A percentile compares a stretch with the other conserved stretches of the same genome.
phyloP scores from a whole-genome alignment of 768 basidiomycete genomes.

The Tephrocybe sp. region DNA sequence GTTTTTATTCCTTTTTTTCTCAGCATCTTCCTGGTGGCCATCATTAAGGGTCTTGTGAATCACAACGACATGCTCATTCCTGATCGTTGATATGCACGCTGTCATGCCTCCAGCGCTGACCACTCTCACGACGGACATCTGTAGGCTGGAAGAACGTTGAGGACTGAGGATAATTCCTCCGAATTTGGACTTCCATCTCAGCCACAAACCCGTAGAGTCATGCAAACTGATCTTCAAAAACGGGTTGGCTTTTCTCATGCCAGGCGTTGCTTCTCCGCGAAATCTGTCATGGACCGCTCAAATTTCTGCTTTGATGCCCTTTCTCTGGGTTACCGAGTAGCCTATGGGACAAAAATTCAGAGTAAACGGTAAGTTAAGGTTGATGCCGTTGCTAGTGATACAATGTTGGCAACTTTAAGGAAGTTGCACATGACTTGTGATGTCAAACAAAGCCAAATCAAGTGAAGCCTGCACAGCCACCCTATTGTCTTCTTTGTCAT shows the following conservation, averaged over 20 bases:
- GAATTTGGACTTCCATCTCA: slow-evolving; percentile 7
- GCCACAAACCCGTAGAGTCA: slow-evolving; percentile 16
- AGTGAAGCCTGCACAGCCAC: slow-evolving; percentile 3
- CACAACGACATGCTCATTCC: slow-evolving; percentile 2
- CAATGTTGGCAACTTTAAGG: background rate
- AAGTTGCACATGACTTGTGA: no score
- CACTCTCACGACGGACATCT: background rate
- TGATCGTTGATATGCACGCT: slow-evolving; percentile 8
- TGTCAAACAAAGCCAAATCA: slow-evolving; percentile 2
- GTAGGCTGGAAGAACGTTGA: background rate
- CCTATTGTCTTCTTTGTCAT: background rate
- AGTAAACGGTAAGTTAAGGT: no score
- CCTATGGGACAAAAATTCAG: no score
- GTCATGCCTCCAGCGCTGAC: background rate
- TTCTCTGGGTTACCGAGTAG: background rate
- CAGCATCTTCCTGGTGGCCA: no score
- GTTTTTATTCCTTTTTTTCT: no score
- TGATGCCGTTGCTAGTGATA: no score
- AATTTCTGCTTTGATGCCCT: background rate
- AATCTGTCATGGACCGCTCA: background rate
- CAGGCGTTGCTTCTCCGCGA: slow-evolving; percentile 3
- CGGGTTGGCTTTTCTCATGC: slow-evolving; percentile 7
- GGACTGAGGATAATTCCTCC: slow-evolving; percentile 2
- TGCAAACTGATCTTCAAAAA: slow-evolving; percentile 4
- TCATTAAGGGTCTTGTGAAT: background rate